Evolutionary conservation across 75 land plant genomes (phyloP).

Genomic region (Sequoia sempervirens): DNA sequence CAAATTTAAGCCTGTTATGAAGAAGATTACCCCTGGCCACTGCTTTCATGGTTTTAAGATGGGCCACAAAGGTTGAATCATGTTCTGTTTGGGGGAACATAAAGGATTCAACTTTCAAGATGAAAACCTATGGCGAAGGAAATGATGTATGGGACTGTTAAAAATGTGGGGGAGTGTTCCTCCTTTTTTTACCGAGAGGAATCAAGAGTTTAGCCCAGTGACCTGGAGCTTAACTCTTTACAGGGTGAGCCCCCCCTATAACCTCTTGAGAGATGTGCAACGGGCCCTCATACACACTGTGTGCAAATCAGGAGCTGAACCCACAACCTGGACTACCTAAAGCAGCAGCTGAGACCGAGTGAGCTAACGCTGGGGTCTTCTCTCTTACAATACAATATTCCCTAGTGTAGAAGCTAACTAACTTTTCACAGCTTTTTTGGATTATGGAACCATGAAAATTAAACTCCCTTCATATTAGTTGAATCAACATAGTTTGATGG

Average conservation of each 20-base stretch:
- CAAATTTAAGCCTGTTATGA: background rate
- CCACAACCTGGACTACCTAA: too few relatives aligned
- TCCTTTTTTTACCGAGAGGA: background rate
- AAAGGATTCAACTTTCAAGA: background rate
- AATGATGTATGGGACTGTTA: background rate
- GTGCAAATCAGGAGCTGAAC: too few relatives aligned
- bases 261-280: too few relatives aligned
- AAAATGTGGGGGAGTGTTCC: background rate
- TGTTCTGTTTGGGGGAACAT: background rate
- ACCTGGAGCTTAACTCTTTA: too few relatives aligned
- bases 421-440: background rate
- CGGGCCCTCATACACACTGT: too few relatives aligned
- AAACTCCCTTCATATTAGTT: background rate
- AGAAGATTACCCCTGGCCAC: background rate
- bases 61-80: background rate
- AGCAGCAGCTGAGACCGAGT: too few relatives aligned
- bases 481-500: background rate
- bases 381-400: background rate
- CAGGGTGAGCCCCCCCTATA: too few relatives aligned
- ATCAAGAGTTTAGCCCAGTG: too few relatives aligned
- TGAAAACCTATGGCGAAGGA: background rate
- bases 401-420: background rate
- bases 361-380: too few relatives aligned
- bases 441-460: background rate
- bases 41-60: background rate